phyloP scores from a whole-genome alignment of 2,329 filamentous ascomycete genomes.

The Epichloe festucae region DNA sequence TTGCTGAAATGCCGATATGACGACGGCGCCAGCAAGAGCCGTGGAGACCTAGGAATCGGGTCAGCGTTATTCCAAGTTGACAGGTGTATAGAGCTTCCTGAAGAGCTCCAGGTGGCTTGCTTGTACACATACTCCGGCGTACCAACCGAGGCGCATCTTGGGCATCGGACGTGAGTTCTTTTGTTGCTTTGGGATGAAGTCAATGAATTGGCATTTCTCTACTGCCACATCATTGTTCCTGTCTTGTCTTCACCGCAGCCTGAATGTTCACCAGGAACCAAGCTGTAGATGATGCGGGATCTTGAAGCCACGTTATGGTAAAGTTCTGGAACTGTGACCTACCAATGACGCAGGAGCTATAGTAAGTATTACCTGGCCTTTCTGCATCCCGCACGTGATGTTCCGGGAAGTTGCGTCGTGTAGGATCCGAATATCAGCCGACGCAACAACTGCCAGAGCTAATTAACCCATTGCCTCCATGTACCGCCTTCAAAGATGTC shows the following conservation, averaged over 20 bases:
- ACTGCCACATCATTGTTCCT: conserved; percentile 1
- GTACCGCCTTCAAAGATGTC: too few species aligned
- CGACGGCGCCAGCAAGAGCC: conserved; percentile 68
- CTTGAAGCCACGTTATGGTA: conserved; percentile 6
- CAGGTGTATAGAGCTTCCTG: not conserved
- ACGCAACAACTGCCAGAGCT: too few species aligned
- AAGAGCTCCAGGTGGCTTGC: not conserved
- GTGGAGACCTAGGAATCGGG: conserved; percentile 52
- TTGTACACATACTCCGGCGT: conserved; percentile 42
- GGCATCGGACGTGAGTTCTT: conserved; percentile 13
- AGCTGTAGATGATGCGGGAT: not conserved
- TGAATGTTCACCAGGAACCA: not conserved
- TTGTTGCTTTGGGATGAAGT: not conserved
- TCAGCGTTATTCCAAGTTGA: conserved; percentile 11
- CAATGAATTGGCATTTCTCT: not conserved
- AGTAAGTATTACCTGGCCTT: not conserved
- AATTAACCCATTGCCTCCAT: too few species aligned
- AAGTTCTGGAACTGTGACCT: not conserved
- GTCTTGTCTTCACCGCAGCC: not conserved
- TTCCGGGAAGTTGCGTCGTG: not conserved
- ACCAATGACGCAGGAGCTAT: not conserved
- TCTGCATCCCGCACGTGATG: conserved; percentile 1
- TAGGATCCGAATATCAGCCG: not conserved
- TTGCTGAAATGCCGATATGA: conserved; percentile 86
- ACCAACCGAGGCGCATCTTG: conserved; percentile 47